Evolutionary conservation across 371 early-diverging fungal species (phyloP).

Genomic region (Saksenaea vasiformis): DNA sequence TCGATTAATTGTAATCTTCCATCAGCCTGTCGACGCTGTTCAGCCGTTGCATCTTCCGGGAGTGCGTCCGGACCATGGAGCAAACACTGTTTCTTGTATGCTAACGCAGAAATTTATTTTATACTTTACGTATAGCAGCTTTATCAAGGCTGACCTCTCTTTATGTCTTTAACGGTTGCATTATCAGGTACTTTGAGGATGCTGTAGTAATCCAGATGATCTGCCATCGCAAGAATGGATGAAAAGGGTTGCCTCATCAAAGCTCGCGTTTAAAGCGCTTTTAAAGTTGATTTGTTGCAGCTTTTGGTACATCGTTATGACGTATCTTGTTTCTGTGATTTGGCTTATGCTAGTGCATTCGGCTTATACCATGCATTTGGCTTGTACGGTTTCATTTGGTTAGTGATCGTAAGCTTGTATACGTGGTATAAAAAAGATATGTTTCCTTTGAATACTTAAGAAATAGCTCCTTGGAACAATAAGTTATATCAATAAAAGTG

Average conservation of each 20-base stretch:
- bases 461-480: too few species aligned
- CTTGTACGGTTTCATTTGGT: too few species aligned
- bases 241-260: neutral
- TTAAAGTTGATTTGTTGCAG: too few species aligned
- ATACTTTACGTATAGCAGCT: neutral
- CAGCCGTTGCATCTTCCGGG: slow-evolving; percentile 48
- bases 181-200: slow-evolving; percentile 24
- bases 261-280: too few species aligned
- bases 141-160: slow-evolving; percentile 18
- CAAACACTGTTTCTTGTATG: slow-evolving; percentile 80
- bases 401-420: too few species aligned
- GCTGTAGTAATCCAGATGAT: slow-evolving; percentile 30
- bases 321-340: too few species aligned
- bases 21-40: slow-evolving; percentile 70
- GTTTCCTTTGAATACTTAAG: too few species aligned
- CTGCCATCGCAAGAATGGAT: slow-evolving; percentile 15
- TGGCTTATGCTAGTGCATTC: too few species aligned
- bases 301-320: too few species aligned
- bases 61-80: slow-evolving; percentile 81
- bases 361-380: too few species aligned
- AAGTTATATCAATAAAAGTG: too few species aligned
- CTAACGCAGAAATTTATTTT: slow-evolving; percentile 24
- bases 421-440: too few species aligned
- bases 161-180: slow-evolving; percentile 29
- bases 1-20: slow-evolving; percentile 78